Conservation (phyloP, 306 rosid genomes). For the Canavalia gladiata region DNA sequence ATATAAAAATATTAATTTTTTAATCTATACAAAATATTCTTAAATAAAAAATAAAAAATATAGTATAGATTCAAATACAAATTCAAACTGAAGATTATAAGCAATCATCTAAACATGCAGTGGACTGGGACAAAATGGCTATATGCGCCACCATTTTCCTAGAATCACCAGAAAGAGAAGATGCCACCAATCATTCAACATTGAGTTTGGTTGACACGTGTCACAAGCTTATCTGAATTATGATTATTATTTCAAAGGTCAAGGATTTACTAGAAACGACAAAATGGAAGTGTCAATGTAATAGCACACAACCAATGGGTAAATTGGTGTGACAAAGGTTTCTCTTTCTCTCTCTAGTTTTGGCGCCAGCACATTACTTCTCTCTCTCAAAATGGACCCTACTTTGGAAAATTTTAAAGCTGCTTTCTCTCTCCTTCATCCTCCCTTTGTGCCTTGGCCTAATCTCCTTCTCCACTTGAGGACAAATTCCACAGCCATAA, state of each 20-base stretch:
- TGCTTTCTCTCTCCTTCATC: not conserved
- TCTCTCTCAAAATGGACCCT: slow-evolving; percentile 14
- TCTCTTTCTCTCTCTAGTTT: slow-evolving; percentile 9
- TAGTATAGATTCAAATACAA: too few species aligned
- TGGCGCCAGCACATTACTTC: slow-evolving; percentile 4
- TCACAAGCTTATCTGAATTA: slow-evolving; percentile 5
- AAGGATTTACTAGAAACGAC: slow-evolving; percentile 12
- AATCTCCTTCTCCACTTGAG: slow-evolving; percentile 13
- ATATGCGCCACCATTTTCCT: not conserved
- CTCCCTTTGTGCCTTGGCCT: slow-evolving; percentile 18
- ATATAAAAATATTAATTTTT: too few species aligned
- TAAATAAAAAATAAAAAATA: too few species aligned
- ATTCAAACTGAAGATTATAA: too few species aligned
- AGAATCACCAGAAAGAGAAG: not conserved
- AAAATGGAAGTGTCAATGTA: not conserved
- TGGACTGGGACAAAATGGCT: too few species aligned
- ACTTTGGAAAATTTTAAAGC: slow-evolving; percentile 24
- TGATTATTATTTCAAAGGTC: not conserved
- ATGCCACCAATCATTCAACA: slow-evolving; percentile 12
- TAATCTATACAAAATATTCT: too few species aligned
- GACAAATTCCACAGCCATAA: slow-evolving; percentile 11
- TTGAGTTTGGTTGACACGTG: slow-evolving; percentile 18
- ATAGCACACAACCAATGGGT: not conserved
- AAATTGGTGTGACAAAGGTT: not conserved
- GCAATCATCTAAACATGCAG: too few species aligned